These are phyloP conservation scores for Zasmidium angulare DNA, from an alignment of 2,329 filamentous ascomycete genomes.

Conservation along the genomic window DNA sequence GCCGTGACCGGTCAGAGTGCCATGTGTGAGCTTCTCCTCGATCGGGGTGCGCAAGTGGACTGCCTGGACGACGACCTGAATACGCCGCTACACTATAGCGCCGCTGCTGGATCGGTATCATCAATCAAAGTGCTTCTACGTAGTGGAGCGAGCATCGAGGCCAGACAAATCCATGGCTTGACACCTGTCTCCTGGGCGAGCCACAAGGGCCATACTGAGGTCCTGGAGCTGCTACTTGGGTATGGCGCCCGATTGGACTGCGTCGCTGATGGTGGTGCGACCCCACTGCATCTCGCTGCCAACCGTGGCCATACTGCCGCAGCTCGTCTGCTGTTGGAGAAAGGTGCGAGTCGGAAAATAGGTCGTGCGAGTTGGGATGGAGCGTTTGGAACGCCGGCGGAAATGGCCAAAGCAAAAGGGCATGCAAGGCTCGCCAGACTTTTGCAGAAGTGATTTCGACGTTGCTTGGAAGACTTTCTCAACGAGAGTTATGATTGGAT, in stretches of 20 bases:
- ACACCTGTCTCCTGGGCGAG: slow-evolving; percentile 31
- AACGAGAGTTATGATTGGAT: not conserved
- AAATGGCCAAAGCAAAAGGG: slow-evolving; percentile 30
- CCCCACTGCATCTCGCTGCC: slow-evolving; percentile 29
- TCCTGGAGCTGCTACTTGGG: slow-evolving; percentile 23
- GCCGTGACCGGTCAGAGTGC: slow-evolving; percentile 30
- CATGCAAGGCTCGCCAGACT: slow-evolving; percentile 18
- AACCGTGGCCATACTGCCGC: slow-evolving; percentile 26
- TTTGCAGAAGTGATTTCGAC: slow-evolving; percentile 6
- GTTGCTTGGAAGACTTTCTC: no score
- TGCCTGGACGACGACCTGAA: slow-evolving; percentile 27
- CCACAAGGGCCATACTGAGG: slow-evolving; percentile 30
- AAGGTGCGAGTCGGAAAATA: slow-evolving; percentile 17
- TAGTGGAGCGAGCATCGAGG: slow-evolving; percentile 23
- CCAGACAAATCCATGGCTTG: slow-evolving; percentile 25
- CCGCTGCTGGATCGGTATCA: slow-evolving; percentile 22
- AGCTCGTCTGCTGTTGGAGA: slow-evolving; percentile 24
- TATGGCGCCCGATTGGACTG: slow-evolving; percentile 23
- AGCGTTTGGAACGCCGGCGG: slow-evolving; percentile 23
- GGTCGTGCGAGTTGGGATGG: slow-evolving; percentile 27
- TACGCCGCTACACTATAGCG: slow-evolving; percentile 32
- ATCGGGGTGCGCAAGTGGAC: slow-evolving; percentile 30
- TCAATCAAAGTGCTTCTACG: slow-evolving; percentile 25
- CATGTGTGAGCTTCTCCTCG: slow-evolving; percentile 31
- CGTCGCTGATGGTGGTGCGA: slow-evolving; percentile 22